Conservation (phyloP, 345 rosid genomes). For the Eucalyptus curtisii region DNA sequence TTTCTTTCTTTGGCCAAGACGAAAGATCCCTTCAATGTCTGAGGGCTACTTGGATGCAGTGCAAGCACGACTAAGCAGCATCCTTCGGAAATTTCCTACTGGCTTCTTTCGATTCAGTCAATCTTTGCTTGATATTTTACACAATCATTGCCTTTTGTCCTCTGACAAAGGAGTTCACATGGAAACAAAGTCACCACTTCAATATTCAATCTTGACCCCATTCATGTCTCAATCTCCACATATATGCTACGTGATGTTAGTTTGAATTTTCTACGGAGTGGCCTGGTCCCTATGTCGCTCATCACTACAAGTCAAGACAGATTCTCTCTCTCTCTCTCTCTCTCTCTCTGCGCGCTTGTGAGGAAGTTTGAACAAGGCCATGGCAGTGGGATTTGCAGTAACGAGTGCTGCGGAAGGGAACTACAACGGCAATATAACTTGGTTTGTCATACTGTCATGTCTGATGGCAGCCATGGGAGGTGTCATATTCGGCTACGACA, state of each 20-base stretch:
- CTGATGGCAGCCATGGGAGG: conserved; percentile 92
- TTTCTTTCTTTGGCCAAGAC: neutral
- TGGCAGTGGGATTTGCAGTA: conserved; percentile 30
- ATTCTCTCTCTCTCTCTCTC: neutral
- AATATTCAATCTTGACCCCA: neutral
- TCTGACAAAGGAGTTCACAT: neutral
- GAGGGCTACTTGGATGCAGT: neutral
- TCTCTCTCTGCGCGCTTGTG: neutral
- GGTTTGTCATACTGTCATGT: conserved; percentile 56
- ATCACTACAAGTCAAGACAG: neutral
- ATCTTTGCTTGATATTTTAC: neutral
- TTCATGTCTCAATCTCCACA: neutral
- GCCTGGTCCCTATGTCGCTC: neutral
- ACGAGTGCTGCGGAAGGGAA: neutral
- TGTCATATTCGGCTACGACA: conserved; percentile 77
- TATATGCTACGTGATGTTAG: neutral
- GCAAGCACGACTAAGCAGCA: neutral
- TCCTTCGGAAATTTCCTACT: neutral
- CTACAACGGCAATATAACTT: conserved; percentile 45
- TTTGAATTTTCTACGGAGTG: neutral
- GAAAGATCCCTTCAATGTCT: neutral
- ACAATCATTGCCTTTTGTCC: neutral
- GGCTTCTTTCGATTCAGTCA: neutral
- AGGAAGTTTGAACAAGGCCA: neutral
- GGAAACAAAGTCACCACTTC: neutral